Percentiles rank a stretch among this genome's conserved stretches.
phyloP scores from a whole-genome alignment of 371 early-diverging fungal species.

The Blakeslea trispora region DNA sequence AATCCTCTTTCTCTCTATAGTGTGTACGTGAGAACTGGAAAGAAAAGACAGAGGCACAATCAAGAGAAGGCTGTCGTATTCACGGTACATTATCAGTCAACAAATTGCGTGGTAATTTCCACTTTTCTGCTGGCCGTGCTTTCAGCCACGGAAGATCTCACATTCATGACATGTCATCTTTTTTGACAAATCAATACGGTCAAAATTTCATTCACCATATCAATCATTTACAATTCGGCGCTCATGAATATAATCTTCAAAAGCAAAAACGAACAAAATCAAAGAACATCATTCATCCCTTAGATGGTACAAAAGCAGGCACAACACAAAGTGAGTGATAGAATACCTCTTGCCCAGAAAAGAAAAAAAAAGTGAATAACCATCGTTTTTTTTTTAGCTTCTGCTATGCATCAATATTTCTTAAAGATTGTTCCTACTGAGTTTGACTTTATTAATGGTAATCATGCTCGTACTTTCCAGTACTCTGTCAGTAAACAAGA shows the following conservation, averaged over 20 bases:
- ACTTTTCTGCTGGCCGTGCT: conserved; percentile 88
- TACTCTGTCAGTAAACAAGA: conserved; percentile 92
- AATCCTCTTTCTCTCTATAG: conserved; percentile 24
- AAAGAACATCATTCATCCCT: conserved; percentile 69
- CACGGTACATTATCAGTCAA: conserved; percentile 83
- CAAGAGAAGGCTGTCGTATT: conserved; percentile 88
- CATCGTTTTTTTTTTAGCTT: too few species aligned
- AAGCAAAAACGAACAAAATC: conserved; percentile 38
- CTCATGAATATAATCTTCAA: conserved; percentile 30
- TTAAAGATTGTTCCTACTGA: conserved; percentile 92
- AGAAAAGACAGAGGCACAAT: conserved; percentile 71
- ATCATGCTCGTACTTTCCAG: conserved; percentile 82
- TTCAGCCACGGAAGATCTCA: conserved; percentile 76
- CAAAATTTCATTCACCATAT: conserved; percentile 79
- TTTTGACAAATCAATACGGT: conserved; percentile 52
- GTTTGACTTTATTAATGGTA: conserved; percentile 69
- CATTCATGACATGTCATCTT: conserved; percentile 54
- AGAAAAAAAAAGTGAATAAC: not conserved
- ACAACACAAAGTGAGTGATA: conserved; percentile 41
- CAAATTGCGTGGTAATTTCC: conserved; percentile 90
- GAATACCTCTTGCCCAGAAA: not conserved
- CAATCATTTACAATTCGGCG: conserved; percentile 83
- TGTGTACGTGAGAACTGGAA: conserved; percentile 86
- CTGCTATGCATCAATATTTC: conserved; percentile 85
- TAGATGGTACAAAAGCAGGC: conserved; percentile 67